Evolutionary conservation across 352 stramenopile species (phyloP).

Genomic region (Phytophthora sojae): DNA sequence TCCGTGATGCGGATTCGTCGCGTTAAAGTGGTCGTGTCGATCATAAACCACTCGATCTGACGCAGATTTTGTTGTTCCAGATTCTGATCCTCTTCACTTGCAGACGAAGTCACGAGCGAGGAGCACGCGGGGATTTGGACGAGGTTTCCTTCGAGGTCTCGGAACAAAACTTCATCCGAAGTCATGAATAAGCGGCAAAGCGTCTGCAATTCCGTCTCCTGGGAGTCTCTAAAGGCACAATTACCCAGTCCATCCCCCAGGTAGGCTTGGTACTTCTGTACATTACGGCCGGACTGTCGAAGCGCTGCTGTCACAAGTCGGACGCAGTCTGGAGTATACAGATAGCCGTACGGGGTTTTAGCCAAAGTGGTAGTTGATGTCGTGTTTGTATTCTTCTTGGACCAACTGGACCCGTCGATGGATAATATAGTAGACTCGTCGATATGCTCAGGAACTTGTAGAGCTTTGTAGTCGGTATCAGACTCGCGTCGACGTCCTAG

Average conservation of each 20-base stretch:
- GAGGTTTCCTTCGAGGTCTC: constrained; percentile 27
- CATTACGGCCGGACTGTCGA: constrained; percentile 45
- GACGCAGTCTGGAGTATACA: constrained; percentile 53
- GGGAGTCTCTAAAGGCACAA: constrained; percentile 46
- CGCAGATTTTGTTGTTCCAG: constrained; percentile 35
- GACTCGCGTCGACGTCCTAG: constrained; percentile 34
- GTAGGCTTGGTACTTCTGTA: constrained; percentile 55
- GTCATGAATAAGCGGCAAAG: constrained; percentile 48
- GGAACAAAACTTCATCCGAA: constrained; percentile 38
- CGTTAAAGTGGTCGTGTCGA: constrained; percentile 29
- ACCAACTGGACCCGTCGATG: constrained; percentile 46
- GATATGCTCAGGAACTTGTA: constrained; percentile 36
- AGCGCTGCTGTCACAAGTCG: constrained; percentile 24
- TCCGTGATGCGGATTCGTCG: constrained; percentile 46
- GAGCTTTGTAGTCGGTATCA: constrained; percentile 31
- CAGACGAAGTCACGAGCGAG: constrained; percentile 15
- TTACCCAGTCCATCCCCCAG: constrained; percentile 48
- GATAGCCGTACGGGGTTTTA: constrained; percentile 46
- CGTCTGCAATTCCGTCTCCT: constrained; percentile 48
- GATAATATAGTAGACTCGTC: constrained; percentile 28
- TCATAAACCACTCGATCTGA: constrained; percentile 44
- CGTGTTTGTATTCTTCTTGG: constrained; percentile 16
- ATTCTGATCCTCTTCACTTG: constrained; percentile 9
- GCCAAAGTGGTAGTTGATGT: constrained; percentile 10
- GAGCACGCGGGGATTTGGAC: constrained; percentile 26